Percentiles rank a stretch among this genome's conserved stretches.
These are phyloP conservation scores for Fraxinus nigra DNA, from an alignment of 305 asterid species.

Conservation along the genomic window DNA sequence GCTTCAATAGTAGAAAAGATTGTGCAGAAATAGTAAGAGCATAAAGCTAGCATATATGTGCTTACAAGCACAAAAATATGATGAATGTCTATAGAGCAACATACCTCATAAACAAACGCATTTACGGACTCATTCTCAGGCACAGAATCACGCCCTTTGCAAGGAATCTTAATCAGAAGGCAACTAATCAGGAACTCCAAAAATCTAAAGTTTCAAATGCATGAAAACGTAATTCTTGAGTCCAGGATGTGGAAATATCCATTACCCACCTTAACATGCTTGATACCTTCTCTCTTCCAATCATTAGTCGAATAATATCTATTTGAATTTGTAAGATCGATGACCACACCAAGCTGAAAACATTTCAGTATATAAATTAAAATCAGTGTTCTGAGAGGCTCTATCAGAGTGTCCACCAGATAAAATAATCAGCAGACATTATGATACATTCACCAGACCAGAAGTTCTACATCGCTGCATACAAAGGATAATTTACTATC, in stretches of 20 bases:
- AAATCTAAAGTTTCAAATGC: conserved; percentile 11
- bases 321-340: conserved; percentile 93
- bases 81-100: conserved; percentile 13
- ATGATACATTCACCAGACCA: conserved; percentile 15
- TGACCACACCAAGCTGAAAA: conserved; percentile 94
- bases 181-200: conserved; percentile 29
- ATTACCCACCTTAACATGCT: conserved; percentile 82
- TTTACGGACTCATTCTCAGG: conserved; percentile 92
- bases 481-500: not conserved
- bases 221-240: not conserved
- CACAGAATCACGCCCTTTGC: conserved; percentile 96
- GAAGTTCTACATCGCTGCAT: conserved; percentile 1
- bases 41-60: not conserved
- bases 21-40: conserved; percentile 2
- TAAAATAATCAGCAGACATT: conserved; percentile 11
- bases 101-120: conserved; percentile 83
- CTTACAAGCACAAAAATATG: not conserved
- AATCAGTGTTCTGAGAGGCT: conserved; percentile 22
- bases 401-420: conserved; percentile 16
- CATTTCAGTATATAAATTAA: conserved; percentile 23
- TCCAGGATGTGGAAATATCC: conserved; percentile 18
- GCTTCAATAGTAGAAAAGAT: not conserved
- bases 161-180: conserved; percentile 62
- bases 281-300: conserved; percentile 76
- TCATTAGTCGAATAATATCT: conserved; percentile 72